Evolutionary conservation across 305 asterid species (phyloP).

Genomic region (Fraxinus floribunda): DNA sequence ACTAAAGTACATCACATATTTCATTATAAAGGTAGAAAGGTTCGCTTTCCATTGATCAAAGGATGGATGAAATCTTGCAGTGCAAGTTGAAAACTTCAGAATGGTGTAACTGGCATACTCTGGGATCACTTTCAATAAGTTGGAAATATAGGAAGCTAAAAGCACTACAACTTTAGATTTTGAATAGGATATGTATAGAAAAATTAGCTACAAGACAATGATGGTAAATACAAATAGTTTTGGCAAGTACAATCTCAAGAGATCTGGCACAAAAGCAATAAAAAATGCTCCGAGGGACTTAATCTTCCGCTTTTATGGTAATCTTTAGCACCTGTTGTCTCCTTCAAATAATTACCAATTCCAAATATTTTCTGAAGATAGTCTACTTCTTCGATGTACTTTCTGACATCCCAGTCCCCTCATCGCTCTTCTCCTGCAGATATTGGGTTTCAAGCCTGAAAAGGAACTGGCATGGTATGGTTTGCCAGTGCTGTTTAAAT

Average conservation of each 20-base stretch:
- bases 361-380: neutral
- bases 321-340: neutral
- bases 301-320: neutral
- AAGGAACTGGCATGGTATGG: neutral
- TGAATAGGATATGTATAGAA: neutral
- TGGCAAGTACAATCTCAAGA: neutral
- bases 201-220: neutral
- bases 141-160: neutral
- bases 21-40: neutral
- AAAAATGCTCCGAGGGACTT: neutral
- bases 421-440: neutral
- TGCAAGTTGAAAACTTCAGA: neutral
- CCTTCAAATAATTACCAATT: neutral
- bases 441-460: neutral
- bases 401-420: neutral
- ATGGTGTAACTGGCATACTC: neutral
- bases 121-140: slow-evolving; percentile 11
- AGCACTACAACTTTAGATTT: slow-evolving; percentile 1
- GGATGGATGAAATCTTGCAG: neutral
- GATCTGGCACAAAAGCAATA: neutral
- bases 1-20: slow-evolving; percentile 1
- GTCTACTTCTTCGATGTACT: neutral
- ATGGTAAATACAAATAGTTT: neutral
- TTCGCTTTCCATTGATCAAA: neutral
- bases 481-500: neutral